Evolutionary conservation across 2,329 filamentous ascomycete genomes (phyloP), one percentile per base, ranked within the genome.

Genomic region (Fusarium miscanthi): DNA sequence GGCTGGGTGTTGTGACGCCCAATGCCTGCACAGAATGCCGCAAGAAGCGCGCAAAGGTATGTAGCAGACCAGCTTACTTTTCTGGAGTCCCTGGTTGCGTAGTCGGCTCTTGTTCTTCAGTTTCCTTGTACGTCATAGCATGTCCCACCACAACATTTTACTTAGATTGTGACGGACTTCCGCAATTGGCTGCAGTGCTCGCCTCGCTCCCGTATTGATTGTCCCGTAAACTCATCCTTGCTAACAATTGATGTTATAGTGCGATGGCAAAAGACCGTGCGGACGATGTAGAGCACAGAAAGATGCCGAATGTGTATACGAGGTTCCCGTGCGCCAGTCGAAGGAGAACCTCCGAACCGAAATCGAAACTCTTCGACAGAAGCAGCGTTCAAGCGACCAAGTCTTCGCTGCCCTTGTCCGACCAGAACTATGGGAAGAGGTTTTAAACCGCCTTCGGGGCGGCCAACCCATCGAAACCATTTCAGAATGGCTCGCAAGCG

Each of bases 21-120:
- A 90, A 89, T 79, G 88, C 88, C 30, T 90, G 88, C 77, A 89
- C 86, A 23, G 88, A 90, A 76, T 90, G 88, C 74, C 85, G 88
- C 60, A 90, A 89, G 81, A 90, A 89, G 79, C 87, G 88, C 63
- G 87, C 88, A 73, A 90, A 90, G 85, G 87, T 88, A 81, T 38
- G 74, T 69, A 49, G 40, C 23, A 41, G 46, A 42, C 57, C 51
- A n/a, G 25, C 27, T 52, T 41, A n/a, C 35, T 31, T 59, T 38
- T 53, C 11, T 11, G n/a, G 30, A 25, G 25, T 31, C 53, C 21
- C 8, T 37, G 35, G 31, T 51, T 31, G 37, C n/a, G 16, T 27
- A 42, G n/a, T 25, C 21, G 31, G 30, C 35, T 45, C 37, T 51
- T 48, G 49, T 63, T 23, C 46, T 69, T 56, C 42, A 37, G 30